These are phyloP conservation scores for Magnusiomyces fungicola DNA, from an alignment of 1,139 yeast species.

Conservation along the genomic window DNA sequence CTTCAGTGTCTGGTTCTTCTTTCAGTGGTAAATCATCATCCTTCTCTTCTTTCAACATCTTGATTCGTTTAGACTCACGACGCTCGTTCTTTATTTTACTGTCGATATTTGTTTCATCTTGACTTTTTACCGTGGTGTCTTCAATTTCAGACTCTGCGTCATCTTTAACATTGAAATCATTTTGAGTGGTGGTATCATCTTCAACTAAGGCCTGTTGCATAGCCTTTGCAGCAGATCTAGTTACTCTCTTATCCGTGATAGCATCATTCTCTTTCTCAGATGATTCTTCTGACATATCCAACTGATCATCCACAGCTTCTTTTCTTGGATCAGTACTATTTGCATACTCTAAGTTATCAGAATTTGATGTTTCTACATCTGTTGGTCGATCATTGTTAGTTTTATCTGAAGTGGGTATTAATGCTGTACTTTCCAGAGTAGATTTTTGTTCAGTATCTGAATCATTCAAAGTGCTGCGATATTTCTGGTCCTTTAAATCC, in stretches of 20 bases:
- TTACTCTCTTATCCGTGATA: neutral
- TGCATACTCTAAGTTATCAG: neutral
- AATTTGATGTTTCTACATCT: neutral
- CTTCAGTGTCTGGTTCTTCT: neutral
- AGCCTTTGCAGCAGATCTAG: neutral
- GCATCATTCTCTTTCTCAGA: neutral
- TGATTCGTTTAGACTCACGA: conserved; percentile 10
- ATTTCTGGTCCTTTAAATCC: too few species aligned
- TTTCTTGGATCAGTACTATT: neutral
- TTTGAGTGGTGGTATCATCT: conserved; percentile 6
- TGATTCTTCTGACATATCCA: neutral
- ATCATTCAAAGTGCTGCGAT: too few species aligned
- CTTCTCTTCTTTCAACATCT: conserved; percentile 12
- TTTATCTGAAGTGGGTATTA: neutral
- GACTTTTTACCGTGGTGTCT: neutral
- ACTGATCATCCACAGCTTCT: neutral
- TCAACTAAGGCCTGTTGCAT: conserved; percentile 6
- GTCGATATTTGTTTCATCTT: neutral
- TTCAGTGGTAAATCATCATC: conserved; percentile 1
- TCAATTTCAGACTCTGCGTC: conserved; percentile 3
- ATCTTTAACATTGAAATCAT: conserved; percentile 2
- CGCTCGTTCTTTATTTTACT: conserved; percentile 3
- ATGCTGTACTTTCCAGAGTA: too few species aligned
- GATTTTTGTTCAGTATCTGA: too few species aligned
- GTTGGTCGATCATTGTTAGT: neutral